Evolutionary conservation across 345 rosid genomes (phyloP), one percentile per base, ranked within the genome.

Genomic region (Dipteronia dyeriana): DNA sequence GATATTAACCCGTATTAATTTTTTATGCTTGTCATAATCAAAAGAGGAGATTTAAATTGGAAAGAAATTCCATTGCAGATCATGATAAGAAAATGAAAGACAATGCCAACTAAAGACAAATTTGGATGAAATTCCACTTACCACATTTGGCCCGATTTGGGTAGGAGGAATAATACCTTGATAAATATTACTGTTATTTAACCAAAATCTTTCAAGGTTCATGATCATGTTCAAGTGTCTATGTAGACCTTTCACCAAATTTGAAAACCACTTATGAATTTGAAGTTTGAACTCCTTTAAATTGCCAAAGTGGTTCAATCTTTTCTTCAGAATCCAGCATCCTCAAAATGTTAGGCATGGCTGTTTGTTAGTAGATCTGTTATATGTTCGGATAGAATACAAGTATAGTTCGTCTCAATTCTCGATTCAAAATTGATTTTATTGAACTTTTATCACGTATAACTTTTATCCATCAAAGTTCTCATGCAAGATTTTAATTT

Each of bases 221-320:
- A 22, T 10, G 66, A 62, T 62, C 66, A 62, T n/a, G 61, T 23
- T 70, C 22, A 47, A 49, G 61, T 71, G 29, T 13, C 75, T 56
- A 7, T 57, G 23, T 4, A 70, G 74, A 71, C 65, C 14, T 57
- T 31, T n/a, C 17, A 54, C 29, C 75, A 31, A 71, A n/a, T 17
- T 41, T 41, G 45, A 54, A 64, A 54, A 9, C 38, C 74, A 31
- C 31, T 19, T 69, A 4, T 47, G 57, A 68, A 38, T 68, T 45
- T 25, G 61, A 70, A 70, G 59, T 70, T 53, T 56, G 49, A 71
- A 39, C 57, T 60, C 53, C 39, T 61, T 3, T 31, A 71, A 31
- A 45, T 71, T 10, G 23, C 56, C 17, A 3, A 23, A 69, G 61
- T 56, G 61, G 61, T n/a, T 7, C 11, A 13, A 47, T 16, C 11